These are phyloP conservation scores for Ambrosia artemisiifolia DNA, from an alignment of 129 eudicot genomes.

Conservation along the genomic window DNA sequence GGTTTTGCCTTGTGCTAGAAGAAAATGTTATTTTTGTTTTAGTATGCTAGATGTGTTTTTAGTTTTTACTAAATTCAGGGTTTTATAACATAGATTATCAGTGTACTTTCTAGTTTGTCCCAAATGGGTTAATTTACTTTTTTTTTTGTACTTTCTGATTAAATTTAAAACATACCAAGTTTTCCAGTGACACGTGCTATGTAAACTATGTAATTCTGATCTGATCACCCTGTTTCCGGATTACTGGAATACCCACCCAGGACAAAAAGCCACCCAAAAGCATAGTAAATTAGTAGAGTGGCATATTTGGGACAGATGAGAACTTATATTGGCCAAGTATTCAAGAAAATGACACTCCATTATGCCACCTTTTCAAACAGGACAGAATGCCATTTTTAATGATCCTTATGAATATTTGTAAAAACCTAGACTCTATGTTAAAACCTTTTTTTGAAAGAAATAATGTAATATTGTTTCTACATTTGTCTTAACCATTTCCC, in stretches of 20 bases:
- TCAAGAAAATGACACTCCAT: too few species aligned
- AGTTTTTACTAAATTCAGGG: background rate
- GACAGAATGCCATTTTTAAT: too few species aligned
- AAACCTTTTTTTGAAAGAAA: too few species aligned
- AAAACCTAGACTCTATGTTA: too few species aligned
- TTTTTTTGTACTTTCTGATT: background rate
- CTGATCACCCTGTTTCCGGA: background rate
- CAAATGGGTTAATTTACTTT: background rate
- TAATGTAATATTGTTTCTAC: background rate
- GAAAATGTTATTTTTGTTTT: background rate
- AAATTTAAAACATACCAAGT: background rate
- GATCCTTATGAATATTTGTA: too few species aligned
- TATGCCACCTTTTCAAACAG: too few species aligned
- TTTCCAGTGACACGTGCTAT: background rate
- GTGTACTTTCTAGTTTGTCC: background rate
- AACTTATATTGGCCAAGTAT: background rate
- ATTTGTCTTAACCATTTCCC: conserved; percentile 2
- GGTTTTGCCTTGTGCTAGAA: background rate
- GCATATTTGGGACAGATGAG: background rate
- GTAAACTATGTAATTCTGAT: too few species aligned
- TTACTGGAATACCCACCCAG: too few species aligned
- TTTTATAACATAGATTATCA: background rate
- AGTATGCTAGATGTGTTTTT: background rate
- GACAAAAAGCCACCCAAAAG: too few species aligned
- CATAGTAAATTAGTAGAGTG: background rate